Percentiles rank a stretch among this genome's conserved stretches.
Conservation (phyloP, 257 asterid genomes). For the Linderniella brevidens region DNA sequence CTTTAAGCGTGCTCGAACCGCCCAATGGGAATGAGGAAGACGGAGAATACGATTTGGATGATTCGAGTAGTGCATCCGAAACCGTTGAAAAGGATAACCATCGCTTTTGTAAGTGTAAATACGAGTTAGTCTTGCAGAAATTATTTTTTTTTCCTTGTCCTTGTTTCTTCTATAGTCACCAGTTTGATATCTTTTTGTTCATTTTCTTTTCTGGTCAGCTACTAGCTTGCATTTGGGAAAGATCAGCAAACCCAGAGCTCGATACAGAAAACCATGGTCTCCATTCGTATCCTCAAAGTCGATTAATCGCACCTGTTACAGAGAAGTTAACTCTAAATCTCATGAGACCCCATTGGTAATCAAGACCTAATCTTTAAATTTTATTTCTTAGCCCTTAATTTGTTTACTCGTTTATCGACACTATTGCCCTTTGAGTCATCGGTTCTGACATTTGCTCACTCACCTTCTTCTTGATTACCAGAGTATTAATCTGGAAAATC, state of each 20-base stretch:
- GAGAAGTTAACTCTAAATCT: conserved; percentile 40
- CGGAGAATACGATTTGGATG: conserved; percentile 52
- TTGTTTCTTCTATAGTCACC: background rate
- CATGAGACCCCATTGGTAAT: conserved; percentile 38
- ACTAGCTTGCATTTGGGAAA: conserved; percentile 50
- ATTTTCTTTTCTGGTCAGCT: conserved; percentile 39
- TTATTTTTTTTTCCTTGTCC: conserved; percentile 1
- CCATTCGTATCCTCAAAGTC: conserved; percentile 48
- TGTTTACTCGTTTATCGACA: no score
- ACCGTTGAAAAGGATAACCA: conserved; percentile 38
- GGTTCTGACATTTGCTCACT: no score
- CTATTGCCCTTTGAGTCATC: no score
- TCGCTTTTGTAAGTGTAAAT: conserved; percentile 33
- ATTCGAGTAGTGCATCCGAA: conserved; percentile 64
- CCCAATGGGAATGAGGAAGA: conserved; percentile 85
- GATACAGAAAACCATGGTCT: conserved; percentile 59
- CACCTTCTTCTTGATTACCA: conserved; percentile 7
- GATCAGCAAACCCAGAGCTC: conserved; percentile 52
- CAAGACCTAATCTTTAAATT: conserved; percentile 5
- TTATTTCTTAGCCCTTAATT: conserved; percentile 1
- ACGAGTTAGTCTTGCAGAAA: background rate
- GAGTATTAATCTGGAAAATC: conserved; percentile 53
- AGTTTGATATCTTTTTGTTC: no score
- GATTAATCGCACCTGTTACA: conserved; percentile 29
- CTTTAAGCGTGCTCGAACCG: conserved; percentile 75